Evolutionary conservation across 805 yeast species (phyloP).

Genomic region (Saccharomyces mikatae): DNA sequence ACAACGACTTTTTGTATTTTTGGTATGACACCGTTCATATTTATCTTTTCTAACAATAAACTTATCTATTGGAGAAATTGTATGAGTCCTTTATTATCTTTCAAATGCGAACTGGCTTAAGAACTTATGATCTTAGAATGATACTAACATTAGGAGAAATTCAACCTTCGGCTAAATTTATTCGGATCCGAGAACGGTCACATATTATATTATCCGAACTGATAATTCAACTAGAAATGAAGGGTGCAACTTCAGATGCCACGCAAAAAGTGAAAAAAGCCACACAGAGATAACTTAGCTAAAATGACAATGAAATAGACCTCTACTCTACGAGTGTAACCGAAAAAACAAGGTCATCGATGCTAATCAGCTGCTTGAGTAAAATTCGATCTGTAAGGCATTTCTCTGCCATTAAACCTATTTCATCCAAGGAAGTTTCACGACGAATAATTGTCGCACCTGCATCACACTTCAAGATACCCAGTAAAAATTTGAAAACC

Average conservation of each 20-base stretch:
- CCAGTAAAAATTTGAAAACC: slow-evolving; percentile 1
- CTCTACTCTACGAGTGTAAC: background rate
- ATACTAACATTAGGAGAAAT: background rate
- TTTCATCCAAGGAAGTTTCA: slow-evolving; percentile 11
- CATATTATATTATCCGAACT: background rate
- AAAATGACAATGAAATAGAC: background rate
- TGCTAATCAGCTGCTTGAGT: background rate
- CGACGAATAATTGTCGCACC: slow-evolving; percentile 18
- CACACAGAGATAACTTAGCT: background rate
- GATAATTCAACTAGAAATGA: background rate
- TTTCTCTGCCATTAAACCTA: background rate
- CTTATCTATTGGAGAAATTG: background rate
- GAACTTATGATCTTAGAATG: background rate
- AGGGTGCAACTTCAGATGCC: background rate
- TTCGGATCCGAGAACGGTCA: background rate
- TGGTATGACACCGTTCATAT: slow-evolving; percentile 36
- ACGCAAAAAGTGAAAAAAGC: background rate
- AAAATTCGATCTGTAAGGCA: background rate
- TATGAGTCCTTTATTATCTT: no score
- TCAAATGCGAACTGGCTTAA: no score
- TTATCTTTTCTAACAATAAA: background rate
- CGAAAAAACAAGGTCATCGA: background rate
- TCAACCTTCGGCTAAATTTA: background rate
- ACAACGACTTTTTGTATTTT: slow-evolving; percentile 47
- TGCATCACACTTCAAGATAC: slow-evolving; percentile 9